Percentiles rank a stretch among this genome's conserved stretches.
phyloP scores from a whole-genome alignment of 2,329 filamentous ascomycete species.

The Fusarium cyanostomum region DNA sequence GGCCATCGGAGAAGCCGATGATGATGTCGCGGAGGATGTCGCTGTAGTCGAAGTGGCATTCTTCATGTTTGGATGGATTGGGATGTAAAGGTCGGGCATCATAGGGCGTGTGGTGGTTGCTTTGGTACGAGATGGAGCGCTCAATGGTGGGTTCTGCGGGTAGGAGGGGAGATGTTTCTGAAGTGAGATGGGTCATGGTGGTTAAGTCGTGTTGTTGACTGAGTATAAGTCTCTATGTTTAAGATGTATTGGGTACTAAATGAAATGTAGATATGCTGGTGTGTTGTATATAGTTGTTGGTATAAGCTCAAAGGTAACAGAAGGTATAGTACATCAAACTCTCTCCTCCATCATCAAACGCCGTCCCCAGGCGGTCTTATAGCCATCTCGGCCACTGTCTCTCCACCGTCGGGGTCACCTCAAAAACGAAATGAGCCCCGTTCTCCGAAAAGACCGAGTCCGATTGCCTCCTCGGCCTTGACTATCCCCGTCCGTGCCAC shows the following conservation, averaged over 20 bases:
- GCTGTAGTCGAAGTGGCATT: conserved; percentile 50
- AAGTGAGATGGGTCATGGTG: conserved; percentile 40
- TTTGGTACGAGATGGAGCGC: conserved; percentile 38
- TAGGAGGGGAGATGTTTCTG: conserved; percentile 48
- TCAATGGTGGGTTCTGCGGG: conserved; percentile 46
- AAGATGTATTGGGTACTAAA: too few relatives aligned
- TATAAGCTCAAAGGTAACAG: neutral
- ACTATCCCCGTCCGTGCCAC: conserved; percentile 5
- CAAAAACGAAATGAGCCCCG: conserved; percentile 7
- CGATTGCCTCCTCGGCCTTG: conserved; percentile 6
- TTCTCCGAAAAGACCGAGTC: conserved; percentile 27
- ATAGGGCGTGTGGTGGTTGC: conserved; percentile 19
- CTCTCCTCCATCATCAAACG: neutral
- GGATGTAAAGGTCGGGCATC: conserved; percentile 35
- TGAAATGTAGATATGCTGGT: neutral
- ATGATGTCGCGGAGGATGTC: conserved; percentile 70
- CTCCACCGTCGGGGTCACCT: conserved; percentile 17
- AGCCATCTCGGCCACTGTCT: conserved; percentile 20
- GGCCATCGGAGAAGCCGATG: conserved; percentile 79
- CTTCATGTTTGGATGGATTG: conserved; percentile 35
- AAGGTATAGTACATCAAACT: neutral
- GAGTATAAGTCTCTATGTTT: neutral
- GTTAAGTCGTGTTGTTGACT: neutral
- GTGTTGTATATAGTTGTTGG: neutral
- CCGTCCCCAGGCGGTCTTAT: conserved; percentile 27